phyloP scores from a whole-genome alignment of 2,329 filamentous ascomycete genomes.

The Aureobasidium musti region DNA sequence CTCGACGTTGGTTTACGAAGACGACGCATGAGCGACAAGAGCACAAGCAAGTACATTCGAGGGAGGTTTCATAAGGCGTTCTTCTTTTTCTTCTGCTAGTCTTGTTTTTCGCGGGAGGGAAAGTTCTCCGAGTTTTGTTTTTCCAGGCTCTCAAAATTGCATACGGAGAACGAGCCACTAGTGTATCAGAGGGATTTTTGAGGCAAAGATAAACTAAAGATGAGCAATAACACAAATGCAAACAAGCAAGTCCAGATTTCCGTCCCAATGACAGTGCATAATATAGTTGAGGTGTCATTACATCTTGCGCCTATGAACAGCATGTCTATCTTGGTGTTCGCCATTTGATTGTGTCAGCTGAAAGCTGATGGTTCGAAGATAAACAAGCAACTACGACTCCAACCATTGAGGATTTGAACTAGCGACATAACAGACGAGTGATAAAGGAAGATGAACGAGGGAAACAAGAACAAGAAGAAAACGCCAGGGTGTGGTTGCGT shows the following conservation, averaged over 20 bases:
- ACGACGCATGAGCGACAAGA: slow-evolving; percentile 11
- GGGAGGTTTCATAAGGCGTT: slow-evolving; percentile 20
- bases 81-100: slow-evolving; percentile 7
- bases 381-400: too few species aligned
- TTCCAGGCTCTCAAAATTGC: slow-evolving; percentile 26
- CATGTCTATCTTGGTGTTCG: too few species aligned
- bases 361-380: too few species aligned
- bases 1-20: slow-evolving; percentile 1
- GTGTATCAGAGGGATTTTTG: neutral
- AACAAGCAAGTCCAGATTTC: neutral
- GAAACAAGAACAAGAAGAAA: too few species aligned
- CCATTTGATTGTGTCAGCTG: too few species aligned
- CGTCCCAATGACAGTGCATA: neutral
- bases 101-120: neutral
- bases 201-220: slow-evolving; percentile 5
- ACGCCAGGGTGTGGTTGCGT: too few species aligned
- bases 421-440: too few species aligned
- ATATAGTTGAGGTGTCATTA: too few species aligned
- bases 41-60: slow-evolving; percentile 11
- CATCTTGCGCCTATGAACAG: too few species aligned
- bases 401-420: too few species aligned
- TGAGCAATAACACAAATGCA: neutral
- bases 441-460: too few species aligned
- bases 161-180: slow-evolving; percentile 14
- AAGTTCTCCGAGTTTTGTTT: slow-evolving; percentile 3